Percentiles rank a stretch among this genome's conserved stretches.
These are phyloP conservation scores for Candida awuae DNA, from an alignment of 805 yeast species.

Conservation along the genomic window DNA sequence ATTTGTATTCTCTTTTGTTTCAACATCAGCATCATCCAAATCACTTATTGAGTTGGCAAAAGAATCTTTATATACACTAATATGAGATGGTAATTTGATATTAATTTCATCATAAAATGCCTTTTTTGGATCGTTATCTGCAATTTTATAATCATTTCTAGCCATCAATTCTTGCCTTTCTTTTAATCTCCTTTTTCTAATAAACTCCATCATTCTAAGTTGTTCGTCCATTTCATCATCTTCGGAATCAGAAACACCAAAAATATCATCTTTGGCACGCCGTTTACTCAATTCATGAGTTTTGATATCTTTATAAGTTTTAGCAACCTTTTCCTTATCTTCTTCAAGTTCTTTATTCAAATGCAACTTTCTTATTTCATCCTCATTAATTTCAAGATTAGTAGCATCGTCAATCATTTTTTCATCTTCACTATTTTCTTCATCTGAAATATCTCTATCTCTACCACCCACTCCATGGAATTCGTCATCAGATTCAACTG, in stretches of 20 bases:
- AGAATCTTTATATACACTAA: slow-evolving; percentile 10
- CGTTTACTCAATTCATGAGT: slow-evolving; percentile 61
- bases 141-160: slow-evolving; percentile 19
- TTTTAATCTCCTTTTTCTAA: slow-evolving; percentile 11
- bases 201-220: slow-evolving; percentile 5
- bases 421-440: slow-evolving; percentile 69
- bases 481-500: slow-evolving; percentile 85
- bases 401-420: slow-evolving; percentile 67
- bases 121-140: slow-evolving; percentile 11
- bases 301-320: slow-evolving; percentile 61
- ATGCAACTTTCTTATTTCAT: slow-evolving; percentile 48
- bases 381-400: slow-evolving; percentile 47
- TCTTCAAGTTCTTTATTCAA: slow-evolving; percentile 52
- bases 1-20: slow-evolving; percentile 21
- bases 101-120: slow-evolving; percentile 15
- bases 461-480: slow-evolving; percentile 76
- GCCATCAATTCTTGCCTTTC: slow-evolving; percentile 37
- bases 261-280: slow-evolving; percentile 42
- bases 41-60: slow-evolving; percentile 9
- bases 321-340: slow-evolving; percentile 58
- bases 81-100: slow-evolving; percentile 11
- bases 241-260: slow-evolving; percentile 66
- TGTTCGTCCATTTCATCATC: slow-evolving; percentile 35
- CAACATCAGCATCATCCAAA: slow-evolving; percentile 17
- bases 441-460: slow-evolving; percentile 52